phyloP scores from a whole-genome alignment of 2,329 filamentous ascomycete genomes.

The Calonectria henricotiae region DNA sequence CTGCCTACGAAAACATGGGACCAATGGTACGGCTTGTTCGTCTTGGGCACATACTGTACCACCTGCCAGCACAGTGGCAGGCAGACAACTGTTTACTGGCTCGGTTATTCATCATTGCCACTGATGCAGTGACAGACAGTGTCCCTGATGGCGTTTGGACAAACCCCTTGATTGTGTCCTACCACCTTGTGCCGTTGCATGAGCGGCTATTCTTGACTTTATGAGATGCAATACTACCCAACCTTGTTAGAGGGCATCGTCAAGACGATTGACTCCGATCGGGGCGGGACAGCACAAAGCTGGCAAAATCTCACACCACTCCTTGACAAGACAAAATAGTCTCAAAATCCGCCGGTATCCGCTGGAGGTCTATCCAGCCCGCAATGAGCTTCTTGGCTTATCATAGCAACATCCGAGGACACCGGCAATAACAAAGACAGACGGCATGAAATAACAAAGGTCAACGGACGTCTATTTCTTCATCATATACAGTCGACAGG shows the following conservation, averaged over 20 bases:
- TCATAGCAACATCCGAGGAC: background rate
- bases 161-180: too few relatives aligned
- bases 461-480: constrained; percentile 48
- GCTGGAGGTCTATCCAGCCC: background rate
- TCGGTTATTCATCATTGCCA: background rate
- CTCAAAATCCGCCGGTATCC: background rate
- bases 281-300: background rate
- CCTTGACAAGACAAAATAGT: background rate
- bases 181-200: background rate
- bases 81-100: background rate
- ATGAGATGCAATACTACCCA: background rate
- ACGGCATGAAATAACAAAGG: constrained; percentile 16
- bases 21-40: background rate
- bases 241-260: too few relatives aligned
- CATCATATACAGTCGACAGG: constrained; percentile 44
- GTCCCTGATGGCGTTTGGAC: background rate
- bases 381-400: background rate
- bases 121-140: background rate
- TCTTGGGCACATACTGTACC: background rate
- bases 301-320: too few relatives aligned
- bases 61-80: background rate
- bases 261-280: too few relatives aligned
- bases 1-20: background rate
- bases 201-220: background rate
- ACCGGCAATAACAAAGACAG: background rate